Base-by-base conservation (phyloP, 169 alveolate genomes). In the Eimeria brunetti region DNA sequence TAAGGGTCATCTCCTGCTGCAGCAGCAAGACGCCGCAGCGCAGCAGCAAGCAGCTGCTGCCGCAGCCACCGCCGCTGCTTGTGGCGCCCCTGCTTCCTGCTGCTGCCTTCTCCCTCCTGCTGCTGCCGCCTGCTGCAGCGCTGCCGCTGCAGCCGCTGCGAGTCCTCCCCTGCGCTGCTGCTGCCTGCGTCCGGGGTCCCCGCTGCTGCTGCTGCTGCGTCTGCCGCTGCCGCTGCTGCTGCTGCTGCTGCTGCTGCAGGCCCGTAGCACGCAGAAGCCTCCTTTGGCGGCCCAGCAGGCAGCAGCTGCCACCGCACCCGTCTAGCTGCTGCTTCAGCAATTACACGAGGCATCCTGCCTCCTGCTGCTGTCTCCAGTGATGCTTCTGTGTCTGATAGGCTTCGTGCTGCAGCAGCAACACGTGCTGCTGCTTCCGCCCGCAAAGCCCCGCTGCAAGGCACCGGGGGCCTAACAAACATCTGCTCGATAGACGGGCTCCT, bases 11-110 rank as follows among this genome's bases (percentile, higher is more conserved):
- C 95, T 12, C 95, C 95, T 46, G 71, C 67, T 24, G 69, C 83
- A 36, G 27, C 24, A 51, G 76, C 76, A 49, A 84, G 73, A 7
- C 95, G 81, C 36, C 95, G 80, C 46, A 91, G 95, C 36, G 95
- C 95, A 49, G 95, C 95, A 18, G 76, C 95, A 6, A 91, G 90
- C 38, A 91, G 90, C 83, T 91, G 95, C 67, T 91, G 95, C 30
- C 41, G 73, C 51, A 91, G 60, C 95, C 95, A 91, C 36, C 95
- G 80, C 36, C 95, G 27, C 84, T 91, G 95, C 90, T 91, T 91
- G 81, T 56, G 71, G 46, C 56, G 16, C 71, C 95, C 95, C 6
- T 49, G 64, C 71, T 88, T 27, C 56, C 38, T 76, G 56, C 85
- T 75, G 83, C 95, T 80, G 60, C 94, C 94, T 75, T 89, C 94